Evolutionary conservation across 2,329 filamentous ascomycete species (phyloP), one percentile per base, ranked within the genome.

Genomic region (Trichophyton mentagrophytes): DNA sequence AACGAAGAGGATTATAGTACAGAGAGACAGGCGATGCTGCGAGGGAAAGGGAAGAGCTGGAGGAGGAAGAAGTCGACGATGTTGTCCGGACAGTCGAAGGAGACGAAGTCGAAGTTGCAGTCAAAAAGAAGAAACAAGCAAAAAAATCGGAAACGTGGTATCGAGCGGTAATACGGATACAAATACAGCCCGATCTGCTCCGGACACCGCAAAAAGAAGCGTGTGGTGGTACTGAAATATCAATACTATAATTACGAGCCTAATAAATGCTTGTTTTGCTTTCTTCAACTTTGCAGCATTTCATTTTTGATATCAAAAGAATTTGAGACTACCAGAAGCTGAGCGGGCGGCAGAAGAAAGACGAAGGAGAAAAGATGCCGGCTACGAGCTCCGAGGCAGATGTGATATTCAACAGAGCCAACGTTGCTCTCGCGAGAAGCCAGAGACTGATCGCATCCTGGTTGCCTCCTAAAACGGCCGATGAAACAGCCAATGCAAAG

Each of bases 391-490:
- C 71, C n/a, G 78, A 80, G 61, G 78, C 78, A 47, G 81, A 84
- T 64, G 73, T 83, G 44, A 76, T 84, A 57, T 76, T 80, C 59
- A 83, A 83, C 66, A 74, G 76, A 59, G 74, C 80, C 36, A 81
- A 77, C 63, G 75, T 84, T 55, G 76, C 76, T 2, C 71, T 82
- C 8, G 80, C 82, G 5, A 78, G 79, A 60, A 78, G 76, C 58
- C 80, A 82, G 64, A 77, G 77, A 38, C 71, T 82, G 17, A 73
- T 85, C 62, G 75, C 79, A 58, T 83, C 82, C 64, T 81, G 80
- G 79, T 76, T 85, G 33, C 79, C 80, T 11, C 70, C 78, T n/a
- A 73, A 72, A 61, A 69, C 75, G 4, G 61, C 69, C n/a, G 69
- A 73, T 22, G 74, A 76, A 56, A 65, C 69, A 57, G 65, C 69